A percentile compares a stretch with the other conserved stretches of the same genome.
These are phyloP conservation scores for Penicillium sp. DNA, from an alignment of 2,329 filamentous ascomycete species.

Conservation along the genomic window DNA sequence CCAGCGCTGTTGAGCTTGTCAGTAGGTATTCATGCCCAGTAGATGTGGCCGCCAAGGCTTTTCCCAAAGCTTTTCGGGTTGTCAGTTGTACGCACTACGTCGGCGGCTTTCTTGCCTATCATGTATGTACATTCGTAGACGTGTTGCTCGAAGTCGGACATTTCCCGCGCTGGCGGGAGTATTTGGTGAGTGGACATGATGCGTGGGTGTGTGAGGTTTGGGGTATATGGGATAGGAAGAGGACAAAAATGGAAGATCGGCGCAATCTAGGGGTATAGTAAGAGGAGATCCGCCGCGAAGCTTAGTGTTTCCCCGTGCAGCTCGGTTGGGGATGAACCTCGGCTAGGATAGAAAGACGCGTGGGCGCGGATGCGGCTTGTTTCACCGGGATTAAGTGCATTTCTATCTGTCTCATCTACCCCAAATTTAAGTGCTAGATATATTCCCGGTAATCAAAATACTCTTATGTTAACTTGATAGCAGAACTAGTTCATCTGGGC, in stretches of 20 bases:
- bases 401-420: not conserved
- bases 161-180: constrained; percentile 21
- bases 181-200: constrained; percentile 22
- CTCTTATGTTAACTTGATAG: too few relatives aligned
- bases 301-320: not conserved
- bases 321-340: constrained; percentile 2
- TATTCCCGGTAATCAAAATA: too few relatives aligned
- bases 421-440: too few relatives aligned
- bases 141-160: constrained; percentile 34
- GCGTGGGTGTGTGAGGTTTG: not conserved
- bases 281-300: not conserved
- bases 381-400: not conserved
- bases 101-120: constrained; percentile 18
- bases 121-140: constrained; percentile 29
- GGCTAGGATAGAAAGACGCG: not conserved
- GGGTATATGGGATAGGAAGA: not conserved
- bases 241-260: not conserved
- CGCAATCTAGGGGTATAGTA: not conserved
- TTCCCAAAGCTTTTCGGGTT: not conserved
- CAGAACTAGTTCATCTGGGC: too few relatives aligned
- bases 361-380: not conserved
- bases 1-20: constrained; percentile 29
- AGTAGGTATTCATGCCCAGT: not conserved
- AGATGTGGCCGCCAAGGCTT: too few relatives aligned
- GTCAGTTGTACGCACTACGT: constrained; percentile 14